Percentiles rank a stretch among this genome's conserved stretches.
phyloP scores from a whole-genome alignment of 2,329 filamentous ascomycete species.

The Aaosphaeria arxii region DNA sequence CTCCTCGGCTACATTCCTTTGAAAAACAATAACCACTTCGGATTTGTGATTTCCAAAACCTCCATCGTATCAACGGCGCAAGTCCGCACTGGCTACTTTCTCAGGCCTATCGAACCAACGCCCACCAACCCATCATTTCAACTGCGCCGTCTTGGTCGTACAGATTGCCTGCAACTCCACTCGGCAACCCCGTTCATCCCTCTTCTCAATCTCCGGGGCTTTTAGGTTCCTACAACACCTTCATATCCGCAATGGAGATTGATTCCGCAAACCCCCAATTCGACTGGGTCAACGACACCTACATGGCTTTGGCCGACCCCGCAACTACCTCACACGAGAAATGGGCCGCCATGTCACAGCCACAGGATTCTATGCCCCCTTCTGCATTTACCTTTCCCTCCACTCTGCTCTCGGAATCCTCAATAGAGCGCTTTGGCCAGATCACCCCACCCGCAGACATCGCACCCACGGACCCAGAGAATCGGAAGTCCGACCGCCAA shows the following conservation, averaged over 20 bases:
- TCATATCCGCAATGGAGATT: background rate
- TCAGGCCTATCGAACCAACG: too few relatives aligned
- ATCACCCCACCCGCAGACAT: conserved; percentile 36
- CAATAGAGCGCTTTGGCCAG: conserved; percentile 32
- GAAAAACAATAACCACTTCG: too few relatives aligned
- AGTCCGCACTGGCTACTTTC: too few relatives aligned
- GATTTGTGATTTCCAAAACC: too few relatives aligned
- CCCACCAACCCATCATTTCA: too few relatives aligned
- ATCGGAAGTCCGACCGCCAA: conserved; percentile 8
- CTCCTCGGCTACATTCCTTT: too few relatives aligned
- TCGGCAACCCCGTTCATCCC: too few relatives aligned
- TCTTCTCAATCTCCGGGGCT: too few relatives aligned
- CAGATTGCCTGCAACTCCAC: too few relatives aligned
- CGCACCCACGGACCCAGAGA: conserved; percentile 17
- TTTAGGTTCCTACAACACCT: too few relatives aligned
- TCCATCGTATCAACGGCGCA: too few relatives aligned
- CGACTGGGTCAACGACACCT: conserved; percentile 2
- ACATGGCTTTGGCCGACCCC: background rate
- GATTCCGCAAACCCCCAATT: background rate
- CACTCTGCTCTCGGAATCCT: conserved; percentile 21
- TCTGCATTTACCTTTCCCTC: conserved; percentile 26
- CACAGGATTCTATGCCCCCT: conserved; percentile 4
- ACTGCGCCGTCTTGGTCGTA: too few relatives aligned
- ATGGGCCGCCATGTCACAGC: conserved; percentile 17
- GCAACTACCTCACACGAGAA: conserved; percentile 8